Base-by-base conservation (phyloP, 331 rosid genomes). In the Arachis monticola region DNA sequence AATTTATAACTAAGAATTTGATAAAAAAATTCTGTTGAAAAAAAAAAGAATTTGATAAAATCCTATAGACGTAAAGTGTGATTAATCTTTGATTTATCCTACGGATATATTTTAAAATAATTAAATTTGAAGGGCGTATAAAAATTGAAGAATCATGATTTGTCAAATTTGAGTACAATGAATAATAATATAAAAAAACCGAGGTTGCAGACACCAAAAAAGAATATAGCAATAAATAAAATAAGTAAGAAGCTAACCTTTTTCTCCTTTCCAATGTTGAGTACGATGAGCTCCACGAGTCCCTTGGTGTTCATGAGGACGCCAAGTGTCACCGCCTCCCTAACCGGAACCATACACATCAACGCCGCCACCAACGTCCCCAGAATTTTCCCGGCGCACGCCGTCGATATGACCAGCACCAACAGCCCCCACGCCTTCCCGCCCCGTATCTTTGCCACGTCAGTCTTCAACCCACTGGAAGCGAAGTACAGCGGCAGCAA, bases 251-350 rank as follows among this genome's bases (percentile, higher is more conserved):
- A 10, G 11, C 86, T 50, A 5, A 93, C 98, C 98, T 93, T 91
- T 79, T 89, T 89, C 86, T 93, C 98, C 75, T 81, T 89, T 60
- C 97, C 98, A 57, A 93, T 89, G 72, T 93, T 93, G 85, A 89
- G 96, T 13, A 93, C 97, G 32, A 93, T 93, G 53, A 87, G 93
- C 72, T 89, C 97, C 1, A 93, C 91, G 52, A 93, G 79, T 1
- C 98, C 98, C 63, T 93, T 93, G 17, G 98, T 91, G 67, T 93
- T 93, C 98, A 93, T 91, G 40, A 93, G 89, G 10, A 93, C 70
- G 45, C 96, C 98, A 12, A 91, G 92, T 1, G 93, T 78, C 10
- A 93, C 27, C 4, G 98, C 65, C 32, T 93, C 98, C 70, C 88
- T 83, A 41, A 51, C 73, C 6, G 97, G 97, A 1, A 89, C 82